These are phyloP conservation scores for Lathyrus oleraceus DNA, from an alignment of 306 rosid species.

Conservation along the genomic window DNA sequence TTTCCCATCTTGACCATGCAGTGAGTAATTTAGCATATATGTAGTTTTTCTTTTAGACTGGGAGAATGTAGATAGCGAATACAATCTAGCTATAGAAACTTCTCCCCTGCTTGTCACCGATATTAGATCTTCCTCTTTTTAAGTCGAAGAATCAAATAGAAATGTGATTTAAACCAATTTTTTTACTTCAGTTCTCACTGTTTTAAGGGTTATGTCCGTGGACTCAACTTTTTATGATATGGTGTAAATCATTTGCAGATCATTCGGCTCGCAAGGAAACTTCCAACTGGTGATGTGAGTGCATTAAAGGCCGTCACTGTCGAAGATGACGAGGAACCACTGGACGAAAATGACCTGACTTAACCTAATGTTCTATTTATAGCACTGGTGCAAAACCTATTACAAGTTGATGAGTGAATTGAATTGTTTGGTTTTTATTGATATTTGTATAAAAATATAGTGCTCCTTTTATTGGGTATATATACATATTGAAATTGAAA, in stretches of 20 bases:
- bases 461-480: slow-evolving; percentile 6
- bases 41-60: not conserved
- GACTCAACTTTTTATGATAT: slow-evolving; percentile 14
- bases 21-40: slow-evolving; percentile 44
- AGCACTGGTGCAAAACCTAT: slow-evolving; percentile 19
- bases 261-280: slow-evolving; percentile 83
- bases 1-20: slow-evolving; percentile 83
- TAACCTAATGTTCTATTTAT: slow-evolving; percentile 27
- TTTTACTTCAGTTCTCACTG: not conserved
- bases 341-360: slow-evolving; percentile 91
- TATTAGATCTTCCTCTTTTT: not conserved
- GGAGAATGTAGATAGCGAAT: not conserved
- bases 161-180: not conserved
- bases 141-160: not conserved
- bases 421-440: slow-evolving; percentile 29
- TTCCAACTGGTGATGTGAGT: slow-evolving; percentile 86
- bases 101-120: slow-evolving; percentile 6
- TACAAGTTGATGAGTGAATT: slow-evolving; percentile 14
- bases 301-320: slow-evolving; percentile 45
- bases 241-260: slow-evolving; percentile 55
- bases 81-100: slow-evolving; percentile 11
- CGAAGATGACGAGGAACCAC: slow-evolving; percentile 55
- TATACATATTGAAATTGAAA: not conserved
- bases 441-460: slow-evolving; percentile 22
- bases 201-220: slow-evolving; percentile 7